A percentile compares a stretch with the other conserved stretches of the same genome.
Conservation (phyloP, 495 filamentous ascomycete genomes). For the Friedmanniomyces simplex region DNA sequence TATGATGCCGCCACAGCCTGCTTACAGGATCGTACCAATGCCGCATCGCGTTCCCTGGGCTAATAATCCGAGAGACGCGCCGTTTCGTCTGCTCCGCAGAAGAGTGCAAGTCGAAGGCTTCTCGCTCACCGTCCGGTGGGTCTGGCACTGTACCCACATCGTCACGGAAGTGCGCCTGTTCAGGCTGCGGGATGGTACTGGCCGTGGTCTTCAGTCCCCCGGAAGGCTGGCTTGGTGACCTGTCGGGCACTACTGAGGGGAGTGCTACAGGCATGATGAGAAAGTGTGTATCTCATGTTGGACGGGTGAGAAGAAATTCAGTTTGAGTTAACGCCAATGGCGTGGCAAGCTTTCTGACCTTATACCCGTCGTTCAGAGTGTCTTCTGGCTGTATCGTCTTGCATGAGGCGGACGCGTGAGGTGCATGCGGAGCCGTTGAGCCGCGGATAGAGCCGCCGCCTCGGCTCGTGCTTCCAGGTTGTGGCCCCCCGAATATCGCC, state of each 20-base stretch:
- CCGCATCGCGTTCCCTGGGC: not conserved
- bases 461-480: too few species aligned
- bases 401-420: too few species aligned
- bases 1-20: slow-evolving; percentile 37
- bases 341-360: too few species aligned
- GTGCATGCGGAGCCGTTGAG: too few species aligned
- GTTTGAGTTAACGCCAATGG: not conserved
- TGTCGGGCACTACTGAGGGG: not conserved
- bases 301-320: not conserved
- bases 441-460: too few species aligned
- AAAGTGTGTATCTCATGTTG: not conserved
- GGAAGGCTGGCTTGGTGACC: not conserved
- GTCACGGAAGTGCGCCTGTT: slow-evolving; percentile 7
- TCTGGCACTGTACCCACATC: not conserved
- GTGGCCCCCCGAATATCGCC: too few species aligned
- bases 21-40: slow-evolving; percentile 28
- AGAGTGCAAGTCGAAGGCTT: not conserved
- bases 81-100: not conserved
- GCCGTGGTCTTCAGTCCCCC: not conserved
- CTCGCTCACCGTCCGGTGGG: slow-evolving; percentile 11
- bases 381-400: too few species aligned
- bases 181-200: slow-evolving; percentile 5
- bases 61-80: slow-evolving; percentile 2
- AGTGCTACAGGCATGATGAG: not conserved
- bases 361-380: too few species aligned